Evolutionary conservation across 441 rosid species (phyloP), one percentile per base, ranked within the genome.

Genomic region (Bocquillonia castaneifolia): DNA sequence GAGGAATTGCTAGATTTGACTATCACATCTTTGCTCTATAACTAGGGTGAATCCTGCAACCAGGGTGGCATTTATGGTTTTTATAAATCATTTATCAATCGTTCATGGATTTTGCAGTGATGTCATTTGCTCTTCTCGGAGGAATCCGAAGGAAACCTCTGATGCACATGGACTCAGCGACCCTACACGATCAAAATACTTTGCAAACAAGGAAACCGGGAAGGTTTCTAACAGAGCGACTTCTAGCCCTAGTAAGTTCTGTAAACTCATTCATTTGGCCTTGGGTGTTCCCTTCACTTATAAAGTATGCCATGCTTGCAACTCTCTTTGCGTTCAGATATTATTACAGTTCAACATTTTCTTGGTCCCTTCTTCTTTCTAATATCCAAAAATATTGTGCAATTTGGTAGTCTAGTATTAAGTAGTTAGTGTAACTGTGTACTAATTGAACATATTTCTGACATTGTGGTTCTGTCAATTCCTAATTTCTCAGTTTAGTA

Each of bases 161-260:
- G 69, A 50, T 63, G 54, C 69, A 50, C 63, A 55, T 17, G 70
- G 69, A 52, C 77, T 76, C 71, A 64, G 71, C 73, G 69, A 71
- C 45, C 44, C 40, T 47, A 72, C 60, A 63, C 67, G 54, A 73
- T 77, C 62, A 23, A 70, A 73, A 70, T 39, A 74, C 52, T 67
- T 75, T 59, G 60, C 71, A 40, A 77, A 74, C 67, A 76, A 67
- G 73, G 79, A 72, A 71, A 72, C 13, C 25, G 51, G 61, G 61
- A 78, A 74, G 69, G 65, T 74, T 44, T 62, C 56, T 31, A 58
- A 79, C 18, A 69, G 64, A 74, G 40, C 25, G 22, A 37, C 58
- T 45, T 71, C 66, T 55, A 22, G 70, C 69, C 67, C 81, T 60
- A 88, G 92, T 87, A 79, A 76, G 32, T 58, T 58, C 34, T 62